Evolutionary conservation across 2,329 filamentous ascomycete genomes (phyloP).

Genomic region (Albifimbria verrucaria): DNA sequence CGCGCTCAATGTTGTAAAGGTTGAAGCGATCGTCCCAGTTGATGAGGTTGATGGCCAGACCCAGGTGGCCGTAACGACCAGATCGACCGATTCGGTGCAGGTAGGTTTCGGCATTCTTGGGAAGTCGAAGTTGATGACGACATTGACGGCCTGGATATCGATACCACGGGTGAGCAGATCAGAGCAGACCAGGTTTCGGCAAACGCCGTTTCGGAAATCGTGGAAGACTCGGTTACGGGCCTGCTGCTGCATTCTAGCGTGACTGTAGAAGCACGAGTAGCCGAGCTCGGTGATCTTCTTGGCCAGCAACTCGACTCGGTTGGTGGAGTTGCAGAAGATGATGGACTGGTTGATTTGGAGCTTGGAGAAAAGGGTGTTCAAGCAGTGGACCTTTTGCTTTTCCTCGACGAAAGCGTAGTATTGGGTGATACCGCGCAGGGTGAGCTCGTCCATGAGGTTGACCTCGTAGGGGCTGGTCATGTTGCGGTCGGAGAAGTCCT

Average conservation of each 20-base stretch:
- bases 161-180: slow-evolving; percentile 97
- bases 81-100: slow-evolving; percentile 97
- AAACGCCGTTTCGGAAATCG: slow-evolving; percentile 97
- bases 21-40: slow-evolving; percentile 99
- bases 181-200: slow-evolving; percentile 96
- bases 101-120: slow-evolving; percentile 98
- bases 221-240: slow-evolving; percentile 98
- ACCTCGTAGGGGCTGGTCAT: slow-evolving; percentile 97
- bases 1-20: slow-evolving; percentile 96
- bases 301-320: slow-evolving; percentile 92
- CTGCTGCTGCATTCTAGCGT: slow-evolving; percentile 96
- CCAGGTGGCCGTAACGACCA: slow-evolving; percentile 92
- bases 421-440: slow-evolving; percentile 94
- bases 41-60: slow-evolving; percentile 97
- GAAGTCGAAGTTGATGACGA: slow-evolving; percentile 99
- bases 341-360: slow-evolving; percentile 99
- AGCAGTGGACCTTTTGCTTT: slow-evolving; percentile 97
- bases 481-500: slow-evolving; percentile 97
- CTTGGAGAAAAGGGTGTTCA: slow-evolving; percentile 98
- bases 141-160: slow-evolving; percentile 98
- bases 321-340: slow-evolving; percentile 99
- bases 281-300: slow-evolving; percentile 99
- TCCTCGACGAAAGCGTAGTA: slow-evolving; percentile 99
- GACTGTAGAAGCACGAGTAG: slow-evolving; percentile 99
- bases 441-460: slow-evolving; percentile 99